phyloP scores from a whole-genome alignment of 2,329 filamentous ascomycete genomes.

The Aspergillus unguis region DNA sequence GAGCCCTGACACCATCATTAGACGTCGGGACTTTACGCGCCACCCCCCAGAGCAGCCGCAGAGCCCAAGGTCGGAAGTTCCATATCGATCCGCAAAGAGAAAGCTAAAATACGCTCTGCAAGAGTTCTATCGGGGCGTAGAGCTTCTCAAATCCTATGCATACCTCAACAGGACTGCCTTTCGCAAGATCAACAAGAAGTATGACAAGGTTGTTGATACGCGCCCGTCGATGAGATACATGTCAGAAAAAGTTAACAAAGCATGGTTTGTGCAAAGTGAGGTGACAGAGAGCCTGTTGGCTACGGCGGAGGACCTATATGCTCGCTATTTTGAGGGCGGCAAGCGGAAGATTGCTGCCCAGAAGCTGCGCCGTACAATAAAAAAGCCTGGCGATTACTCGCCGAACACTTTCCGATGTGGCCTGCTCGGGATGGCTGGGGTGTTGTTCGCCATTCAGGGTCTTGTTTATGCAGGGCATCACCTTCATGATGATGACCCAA shows the following conservation, averaged over 20 bases:
- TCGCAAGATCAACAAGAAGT: constrained; percentile 98
- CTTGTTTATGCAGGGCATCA: constrained; percentile 57
- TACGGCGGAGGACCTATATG: constrained; percentile 84
- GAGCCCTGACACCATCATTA: constrained; percentile 26
- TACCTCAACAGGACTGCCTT: constrained; percentile 89
- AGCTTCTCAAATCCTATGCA: constrained; percentile 87
- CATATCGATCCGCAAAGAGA: constrained; percentile 82
- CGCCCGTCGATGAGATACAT: constrained; percentile 77
- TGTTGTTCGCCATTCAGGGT: constrained; percentile 65
- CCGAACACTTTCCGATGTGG: constrained; percentile 60
- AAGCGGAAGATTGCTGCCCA: constrained; percentile 88
- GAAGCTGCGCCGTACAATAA: constrained; percentile 72
- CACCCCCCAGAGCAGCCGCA: constrained; percentile 41
- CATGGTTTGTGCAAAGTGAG: constrained; percentile 89
- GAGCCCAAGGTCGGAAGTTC: constrained; percentile 56
- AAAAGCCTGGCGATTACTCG: constrained; percentile 58
- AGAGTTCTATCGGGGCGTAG: constrained; percentile 88
- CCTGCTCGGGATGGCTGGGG: constrained; percentile 65
- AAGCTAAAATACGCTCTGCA: constrained; percentile 89
- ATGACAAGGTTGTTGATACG: constrained; percentile 83
- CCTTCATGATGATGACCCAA: constrained; percentile 50
- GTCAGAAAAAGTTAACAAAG: constrained; percentile 83
- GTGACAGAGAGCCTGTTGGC: constrained; percentile 76
- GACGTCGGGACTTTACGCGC: constrained; percentile 50
- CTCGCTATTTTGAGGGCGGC: constrained; percentile 88